Conservation (phyloP, 2,329 filamentous ascomycete genomes). For the Penicillium sclerotiorum region DNA sequence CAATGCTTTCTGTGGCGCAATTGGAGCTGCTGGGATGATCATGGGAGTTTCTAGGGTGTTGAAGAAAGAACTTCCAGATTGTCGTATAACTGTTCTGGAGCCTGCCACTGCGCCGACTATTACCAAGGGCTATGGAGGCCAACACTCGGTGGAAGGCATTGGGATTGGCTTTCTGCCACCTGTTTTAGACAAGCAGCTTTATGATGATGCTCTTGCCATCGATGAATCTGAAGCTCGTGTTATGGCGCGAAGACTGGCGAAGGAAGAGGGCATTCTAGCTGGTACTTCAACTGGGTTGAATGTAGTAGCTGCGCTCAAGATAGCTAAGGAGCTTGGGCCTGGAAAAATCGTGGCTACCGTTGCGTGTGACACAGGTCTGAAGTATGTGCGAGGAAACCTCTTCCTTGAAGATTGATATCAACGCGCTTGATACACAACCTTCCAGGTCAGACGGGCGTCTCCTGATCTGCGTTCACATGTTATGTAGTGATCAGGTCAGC, state of each 20-base stretch:
- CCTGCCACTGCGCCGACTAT: conserved; percentile 13
- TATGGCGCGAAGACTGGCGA: conserved; percentile 77
- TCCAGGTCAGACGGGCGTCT: too few relatives aligned
- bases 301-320: conserved; percentile 18
- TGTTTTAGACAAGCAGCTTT: conserved; percentile 71
- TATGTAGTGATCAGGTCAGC: too few relatives aligned
- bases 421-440: too few relatives aligned
- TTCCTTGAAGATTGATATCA: too few relatives aligned
- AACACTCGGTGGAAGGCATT: conserved; percentile 92
- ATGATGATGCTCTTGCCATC: conserved; percentile 93
- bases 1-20: conserved; percentile 18
- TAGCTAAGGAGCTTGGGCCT: conserved; percentile 17
- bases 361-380: conserved; percentile 20
- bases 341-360: conserved; percentile 17
- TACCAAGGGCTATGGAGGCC: conserved; percentile 44
- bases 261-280: conserved; percentile 84
- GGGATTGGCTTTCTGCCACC: conserved; percentile 93
- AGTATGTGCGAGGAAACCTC: conserved; percentile 8
- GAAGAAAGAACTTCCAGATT: conserved; percentile 1
- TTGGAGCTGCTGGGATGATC: conserved; percentile 16
- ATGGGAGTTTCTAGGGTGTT: conserved; percentile 15
- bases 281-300: conserved; percentile 48
- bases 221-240: conserved; percentile 81
- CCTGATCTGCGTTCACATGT: too few relatives aligned
- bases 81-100: conserved; percentile 12